Percentiles rank a stretch among this genome's conserved stretches.
Evolutionary conservation across 768 basidiomycete species (phyloP).

Genomic region (Suillus fuscotomentosus): DNA sequence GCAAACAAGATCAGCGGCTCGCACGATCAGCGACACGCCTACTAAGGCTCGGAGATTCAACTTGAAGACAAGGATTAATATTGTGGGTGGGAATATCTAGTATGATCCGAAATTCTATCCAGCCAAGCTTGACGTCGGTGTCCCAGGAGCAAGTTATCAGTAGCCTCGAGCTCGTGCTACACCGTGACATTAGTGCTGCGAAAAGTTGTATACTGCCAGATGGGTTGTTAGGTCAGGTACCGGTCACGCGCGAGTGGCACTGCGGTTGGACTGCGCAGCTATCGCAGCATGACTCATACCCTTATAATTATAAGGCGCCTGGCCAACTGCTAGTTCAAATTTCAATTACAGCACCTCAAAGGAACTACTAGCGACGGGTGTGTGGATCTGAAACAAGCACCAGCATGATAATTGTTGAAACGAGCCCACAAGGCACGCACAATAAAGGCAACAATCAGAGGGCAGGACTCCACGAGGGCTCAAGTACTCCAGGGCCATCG

Average conservation of each 20-base stretch:
- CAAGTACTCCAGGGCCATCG: not conserved
- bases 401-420: conserved; percentile 9
- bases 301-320: not conserved
- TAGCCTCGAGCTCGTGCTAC: no score
- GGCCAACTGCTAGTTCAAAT: not conserved
- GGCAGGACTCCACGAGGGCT: not conserved
- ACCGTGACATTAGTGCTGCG: no score
- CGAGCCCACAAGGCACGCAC: not conserved
- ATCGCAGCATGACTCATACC: not conserved
- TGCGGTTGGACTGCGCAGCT: not conserved
- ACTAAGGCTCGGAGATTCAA: no score
- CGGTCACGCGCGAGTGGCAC: not conserved
- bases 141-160: no score
- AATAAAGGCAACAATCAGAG: not conserved
- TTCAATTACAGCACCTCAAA: not conserved
- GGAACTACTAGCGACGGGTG: not conserved
- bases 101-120: no score
- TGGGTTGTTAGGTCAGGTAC: no score
- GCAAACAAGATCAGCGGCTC: no score
- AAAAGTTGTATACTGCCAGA: no score
- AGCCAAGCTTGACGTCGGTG: no score
- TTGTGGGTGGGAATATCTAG: no score
- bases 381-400: not conserved
- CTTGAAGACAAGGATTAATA: no score
- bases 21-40: no score